phyloP scores from a whole-genome alignment of 148 eudicot genomes.

The Rhododendron ferrugineum region DNA sequence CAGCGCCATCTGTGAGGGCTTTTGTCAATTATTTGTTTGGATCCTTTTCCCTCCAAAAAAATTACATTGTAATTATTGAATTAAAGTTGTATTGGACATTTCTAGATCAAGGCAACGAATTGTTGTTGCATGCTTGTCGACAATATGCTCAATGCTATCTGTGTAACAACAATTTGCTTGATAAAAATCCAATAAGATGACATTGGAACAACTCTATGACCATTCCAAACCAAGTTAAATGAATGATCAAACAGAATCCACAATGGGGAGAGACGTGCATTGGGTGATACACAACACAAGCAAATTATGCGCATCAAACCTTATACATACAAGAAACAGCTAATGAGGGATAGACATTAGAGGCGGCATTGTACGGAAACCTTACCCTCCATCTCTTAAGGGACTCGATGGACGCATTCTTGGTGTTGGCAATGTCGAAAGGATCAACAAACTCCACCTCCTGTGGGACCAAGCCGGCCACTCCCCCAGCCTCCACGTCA shows the following conservation, averaged over 20 bases:
- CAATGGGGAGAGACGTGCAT: not conserved
- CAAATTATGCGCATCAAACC: not conserved
- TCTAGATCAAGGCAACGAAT: not conserved
- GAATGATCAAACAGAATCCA: not conserved
- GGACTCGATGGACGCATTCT: slow-evolving; percentile 52
- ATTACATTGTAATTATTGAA: not conserved
- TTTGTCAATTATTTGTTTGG: not conserved
- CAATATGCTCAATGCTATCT: not conserved
- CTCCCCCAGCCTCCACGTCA: slow-evolving; percentile 30
- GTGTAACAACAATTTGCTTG: not conserved
- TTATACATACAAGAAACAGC: not conserved
- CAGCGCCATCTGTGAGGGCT: not conserved
- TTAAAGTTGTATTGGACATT: not conserved
- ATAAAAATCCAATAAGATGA: not conserved
- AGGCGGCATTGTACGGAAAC: not conserved
- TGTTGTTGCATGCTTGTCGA: not conserved
- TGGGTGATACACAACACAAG: not conserved
- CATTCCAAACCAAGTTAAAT: not conserved
- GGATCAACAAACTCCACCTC: slow-evolving; percentile 44
- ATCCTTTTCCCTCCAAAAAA: not conserved
- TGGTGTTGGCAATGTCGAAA: slow-evolving; percentile 72
- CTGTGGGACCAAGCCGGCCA: not conserved
- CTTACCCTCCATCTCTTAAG: slow-evolving; percentile 87
- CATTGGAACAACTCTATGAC: no score
- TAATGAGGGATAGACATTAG: not conserved